phyloP scores from a whole-genome alignment of 2,329 filamentous ascomycete species.

The Trichoderma sp. region DNA sequence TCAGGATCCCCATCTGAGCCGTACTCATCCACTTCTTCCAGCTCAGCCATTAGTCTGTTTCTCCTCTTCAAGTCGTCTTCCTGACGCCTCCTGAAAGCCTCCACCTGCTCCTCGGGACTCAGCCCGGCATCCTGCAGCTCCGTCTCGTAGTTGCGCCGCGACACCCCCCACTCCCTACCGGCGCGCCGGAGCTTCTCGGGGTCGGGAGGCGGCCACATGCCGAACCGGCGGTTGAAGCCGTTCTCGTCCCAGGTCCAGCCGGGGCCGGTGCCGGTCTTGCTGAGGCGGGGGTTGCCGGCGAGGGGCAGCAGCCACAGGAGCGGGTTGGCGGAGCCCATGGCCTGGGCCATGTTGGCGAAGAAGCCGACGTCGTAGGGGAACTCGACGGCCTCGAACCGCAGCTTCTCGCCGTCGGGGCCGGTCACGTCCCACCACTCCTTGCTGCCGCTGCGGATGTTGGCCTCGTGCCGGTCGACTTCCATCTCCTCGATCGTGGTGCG shows the following conservation, averaged over 20 bases:
- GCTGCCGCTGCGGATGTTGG: constrained; percentile 49
- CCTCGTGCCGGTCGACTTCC: constrained; percentile 65
- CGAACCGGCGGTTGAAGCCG: constrained; percentile 64
- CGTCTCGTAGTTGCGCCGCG: constrained; percentile 33
- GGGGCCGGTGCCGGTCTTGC: constrained; percentile 36
- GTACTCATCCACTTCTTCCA: constrained; percentile 57
- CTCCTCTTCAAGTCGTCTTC: constrained; percentile 43
- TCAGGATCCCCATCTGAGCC: constrained; percentile 57
- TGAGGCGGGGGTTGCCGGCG: constrained; percentile 47
- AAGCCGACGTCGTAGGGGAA: constrained; percentile 81
- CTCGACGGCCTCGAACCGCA: constrained; percentile 62
- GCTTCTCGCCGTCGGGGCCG: constrained; percentile 35
- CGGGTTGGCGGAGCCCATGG: constrained; percentile 67
- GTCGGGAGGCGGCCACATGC: constrained; percentile 62
- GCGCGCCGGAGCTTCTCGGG: constrained; percentile 56
- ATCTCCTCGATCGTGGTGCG: constrained; percentile 79
- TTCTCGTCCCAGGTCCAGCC: constrained; percentile 70
- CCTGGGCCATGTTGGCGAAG: constrained; percentile 68
- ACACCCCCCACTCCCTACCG: constrained; percentile 39
- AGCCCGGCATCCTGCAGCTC: constrained; percentile 35
- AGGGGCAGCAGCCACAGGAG: constrained; percentile 70
- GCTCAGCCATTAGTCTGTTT: constrained; percentile 42
- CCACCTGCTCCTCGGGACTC: constrained; percentile 44
- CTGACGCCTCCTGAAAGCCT: constrained; percentile 50
- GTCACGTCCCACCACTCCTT: constrained; percentile 42